Evolutionary conservation across 345 rosid species (phyloP).

Genomic region (Durio zibethinus): DNA sequence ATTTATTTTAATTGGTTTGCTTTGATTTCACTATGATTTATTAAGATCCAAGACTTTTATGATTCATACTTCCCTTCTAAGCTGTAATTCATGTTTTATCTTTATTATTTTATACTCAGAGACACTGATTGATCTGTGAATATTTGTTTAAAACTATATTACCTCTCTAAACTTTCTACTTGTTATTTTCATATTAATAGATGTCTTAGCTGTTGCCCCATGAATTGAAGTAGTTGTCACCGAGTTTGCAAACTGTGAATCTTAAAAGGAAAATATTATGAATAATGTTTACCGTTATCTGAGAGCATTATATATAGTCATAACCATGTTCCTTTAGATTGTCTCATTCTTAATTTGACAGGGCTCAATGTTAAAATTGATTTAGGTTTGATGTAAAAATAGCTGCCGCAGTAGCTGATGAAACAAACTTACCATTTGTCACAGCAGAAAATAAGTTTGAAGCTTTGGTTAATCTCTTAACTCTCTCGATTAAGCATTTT

Average conservation of each 20-base stretch:
- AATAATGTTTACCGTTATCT: neutral
- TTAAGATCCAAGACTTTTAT: neutral
- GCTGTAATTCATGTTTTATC: neutral
- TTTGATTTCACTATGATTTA: neutral
- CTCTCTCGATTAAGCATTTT: neutral
- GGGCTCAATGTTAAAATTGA: neutral
- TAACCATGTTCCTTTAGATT: neutral
- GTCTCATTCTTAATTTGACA: neutral
- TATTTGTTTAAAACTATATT: neutral
- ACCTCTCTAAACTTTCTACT: neutral
- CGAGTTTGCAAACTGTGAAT: neutral
- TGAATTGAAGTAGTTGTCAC: neutral
- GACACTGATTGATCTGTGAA: neutral
- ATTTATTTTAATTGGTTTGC: neutral
- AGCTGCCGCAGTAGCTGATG: conserved; percentile 92
- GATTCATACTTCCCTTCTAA: neutral
- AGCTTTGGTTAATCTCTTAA: conserved; percentile 70
- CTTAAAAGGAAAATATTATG: neutral
- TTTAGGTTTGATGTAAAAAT: conserved; percentile 86
- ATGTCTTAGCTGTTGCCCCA: neutral
- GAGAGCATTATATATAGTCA: neutral
- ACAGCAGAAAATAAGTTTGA: conserved; percentile 98
- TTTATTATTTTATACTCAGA: neutral
- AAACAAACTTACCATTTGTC: conserved; percentile 81
- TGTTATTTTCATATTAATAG: neutral